phyloP scores from a whole-genome alignment of 2,329 filamentous ascomycete species.

The Geosmithia flava region DNA sequence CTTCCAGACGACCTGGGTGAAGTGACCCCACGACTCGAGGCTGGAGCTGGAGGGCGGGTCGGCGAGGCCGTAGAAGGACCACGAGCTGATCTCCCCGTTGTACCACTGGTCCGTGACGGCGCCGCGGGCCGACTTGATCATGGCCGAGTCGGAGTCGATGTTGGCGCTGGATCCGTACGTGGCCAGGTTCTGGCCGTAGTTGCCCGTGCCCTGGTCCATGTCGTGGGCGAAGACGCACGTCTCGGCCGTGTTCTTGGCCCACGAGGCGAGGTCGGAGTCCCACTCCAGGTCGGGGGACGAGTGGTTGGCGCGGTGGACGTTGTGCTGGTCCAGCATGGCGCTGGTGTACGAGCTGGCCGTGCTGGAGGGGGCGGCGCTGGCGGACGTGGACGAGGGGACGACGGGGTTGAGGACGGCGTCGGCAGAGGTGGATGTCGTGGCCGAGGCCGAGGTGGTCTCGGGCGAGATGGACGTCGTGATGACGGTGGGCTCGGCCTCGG shows the following conservation, averaged over 20 bases:
- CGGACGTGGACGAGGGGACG: conserved; percentile 1
- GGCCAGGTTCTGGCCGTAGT: conserved; percentile 90
- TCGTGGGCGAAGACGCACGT: conserved; percentile 66
- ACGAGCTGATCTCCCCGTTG: conserved; percentile 58
- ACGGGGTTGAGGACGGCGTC: neutral
- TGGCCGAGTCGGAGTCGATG: conserved; percentile 23
- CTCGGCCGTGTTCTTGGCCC: conserved; percentile 50
- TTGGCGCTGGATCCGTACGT: conserved; percentile 35
- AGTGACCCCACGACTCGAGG: conserved; percentile 54
- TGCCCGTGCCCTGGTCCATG: conserved; percentile 50
- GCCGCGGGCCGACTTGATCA: conserved; percentile 45
- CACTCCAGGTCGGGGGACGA: conserved; percentile 53
- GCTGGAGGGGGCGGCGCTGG: neutral
- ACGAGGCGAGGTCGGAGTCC: conserved; percentile 49
- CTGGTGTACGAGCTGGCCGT: conserved; percentile 16
- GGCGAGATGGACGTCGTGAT: conserved; percentile 3
- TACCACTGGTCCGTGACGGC: conserved; percentile 82
- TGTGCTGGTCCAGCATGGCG: conserved; percentile 60
- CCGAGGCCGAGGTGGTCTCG: conserved; percentile 1
- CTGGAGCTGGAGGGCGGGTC: conserved; percentile 38
- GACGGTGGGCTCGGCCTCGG: neutral
- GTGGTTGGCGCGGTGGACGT: conserved; percentile 76
- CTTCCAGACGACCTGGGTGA: conserved; percentile 31
- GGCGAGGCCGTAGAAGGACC: conserved; percentile 45
- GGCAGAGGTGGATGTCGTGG: conserved; percentile 3